Percentiles rank a stretch among this genome's conserved stretches.
These are phyloP conservation scores for Isabelozyma pseudorhagii DNA, from an alignment of 805 yeast genomes.

Conservation along the genomic window DNA sequence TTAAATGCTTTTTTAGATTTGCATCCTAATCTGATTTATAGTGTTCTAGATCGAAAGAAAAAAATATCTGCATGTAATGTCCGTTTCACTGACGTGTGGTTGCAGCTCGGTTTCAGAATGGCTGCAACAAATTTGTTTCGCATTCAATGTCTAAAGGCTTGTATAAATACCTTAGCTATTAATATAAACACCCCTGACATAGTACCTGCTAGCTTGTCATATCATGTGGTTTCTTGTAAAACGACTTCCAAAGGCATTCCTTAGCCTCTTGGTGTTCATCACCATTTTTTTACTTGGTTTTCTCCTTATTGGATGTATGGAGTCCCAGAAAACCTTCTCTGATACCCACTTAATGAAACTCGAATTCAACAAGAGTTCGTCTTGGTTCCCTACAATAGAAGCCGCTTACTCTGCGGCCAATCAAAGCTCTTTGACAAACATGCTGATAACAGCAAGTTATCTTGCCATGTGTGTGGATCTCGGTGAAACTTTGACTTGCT, in stretches of 20 bases:
- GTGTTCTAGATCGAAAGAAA: background rate
- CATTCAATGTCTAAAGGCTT: background rate
- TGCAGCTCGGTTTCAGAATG: background rate
- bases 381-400: conserved; percentile 38
- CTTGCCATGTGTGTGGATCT: conserved; percentile 52
- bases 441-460: conserved; percentile 53
- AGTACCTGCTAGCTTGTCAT: background rate
- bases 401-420: conserved; percentile 30
- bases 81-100: no score
- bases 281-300: conserved; percentile 51
- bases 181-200: background rate
- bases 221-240: conserved; percentile 8
- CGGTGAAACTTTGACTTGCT: conserved; percentile 31
- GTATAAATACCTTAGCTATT: background rate
- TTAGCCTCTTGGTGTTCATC: conserved; percentile 43
- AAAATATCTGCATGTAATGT: no score
- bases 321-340: conserved; percentile 37
- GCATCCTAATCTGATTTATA: background rate
- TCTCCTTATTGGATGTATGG: conserved; percentile 54
- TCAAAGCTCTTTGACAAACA: conserved; percentile 25
- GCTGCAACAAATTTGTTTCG: background rate
- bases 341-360: conserved; percentile 49
- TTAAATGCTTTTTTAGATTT: no score
- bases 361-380: conserved; percentile 44
- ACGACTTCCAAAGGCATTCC: conserved; percentile 37